Conservation (phyloP, 176 grass and related monocot genomes). For the Paspalum vaginatum region DNA sequence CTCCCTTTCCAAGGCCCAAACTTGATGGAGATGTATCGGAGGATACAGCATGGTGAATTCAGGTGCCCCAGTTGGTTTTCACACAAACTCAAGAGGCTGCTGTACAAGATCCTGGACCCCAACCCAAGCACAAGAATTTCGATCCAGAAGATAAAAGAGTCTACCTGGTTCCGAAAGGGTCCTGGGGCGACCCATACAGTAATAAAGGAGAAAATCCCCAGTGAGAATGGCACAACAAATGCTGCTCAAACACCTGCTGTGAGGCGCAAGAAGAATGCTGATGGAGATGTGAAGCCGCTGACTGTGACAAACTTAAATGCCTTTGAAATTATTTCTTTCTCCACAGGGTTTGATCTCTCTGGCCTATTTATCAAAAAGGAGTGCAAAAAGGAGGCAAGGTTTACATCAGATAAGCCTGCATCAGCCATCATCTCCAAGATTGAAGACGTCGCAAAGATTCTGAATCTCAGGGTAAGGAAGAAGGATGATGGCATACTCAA, state of each 20-base stretch:
- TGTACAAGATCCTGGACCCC: constrained; percentile 76
- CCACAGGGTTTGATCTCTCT: constrained; percentile 74
- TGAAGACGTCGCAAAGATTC: constrained; percentile 52
- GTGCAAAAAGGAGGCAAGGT: constrained; percentile 60
- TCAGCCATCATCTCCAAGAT: constrained; percentile 55
- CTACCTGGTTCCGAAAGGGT: constrained; percentile 79
- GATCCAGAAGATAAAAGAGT: constrained; percentile 72
- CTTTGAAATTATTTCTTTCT: constrained; percentile 86
- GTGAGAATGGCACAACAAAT: constrained; percentile 26
- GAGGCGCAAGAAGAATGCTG: constrained; percentile 37
- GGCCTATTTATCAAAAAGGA: constrained; percentile 59
- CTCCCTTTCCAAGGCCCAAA: constrained; percentile 77
- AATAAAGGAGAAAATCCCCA: constrained; percentile 43
- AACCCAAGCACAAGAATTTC: constrained; percentile 71
- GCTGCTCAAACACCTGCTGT: constrained; percentile 4
- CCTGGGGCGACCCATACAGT: constrained; percentile 34
- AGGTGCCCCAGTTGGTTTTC: constrained; percentile 80
- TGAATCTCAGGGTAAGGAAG: constrained; percentile 77
- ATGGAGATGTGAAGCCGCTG: constrained; percentile 45
- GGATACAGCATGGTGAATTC: constrained; percentile 69
- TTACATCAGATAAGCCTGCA: constrained; percentile 70
- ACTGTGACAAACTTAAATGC: constrained; percentile 65
- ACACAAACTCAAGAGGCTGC: constrained; percentile 59
- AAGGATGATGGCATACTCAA: constrained; percentile 73
- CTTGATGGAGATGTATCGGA: constrained; percentile 83